phyloP scores from a whole-genome alignment of 2,329 filamentous ascomycete species.

The Nemania diffusa region DNA sequence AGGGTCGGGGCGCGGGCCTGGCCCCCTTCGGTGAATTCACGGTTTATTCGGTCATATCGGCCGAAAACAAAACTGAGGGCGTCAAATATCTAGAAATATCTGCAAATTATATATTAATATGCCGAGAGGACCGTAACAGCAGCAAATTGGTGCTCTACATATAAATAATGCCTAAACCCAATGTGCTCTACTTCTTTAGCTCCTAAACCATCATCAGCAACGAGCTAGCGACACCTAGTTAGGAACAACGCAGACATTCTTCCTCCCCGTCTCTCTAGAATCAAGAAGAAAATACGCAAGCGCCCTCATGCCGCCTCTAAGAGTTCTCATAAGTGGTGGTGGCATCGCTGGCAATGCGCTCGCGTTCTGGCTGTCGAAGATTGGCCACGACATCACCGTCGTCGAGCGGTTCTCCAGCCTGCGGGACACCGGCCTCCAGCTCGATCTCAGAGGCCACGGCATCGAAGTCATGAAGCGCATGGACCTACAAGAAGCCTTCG shows the following conservation, averaged over 20 bases:
- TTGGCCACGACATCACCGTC: constrained; percentile 54
- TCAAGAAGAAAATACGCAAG: constrained; percentile 10
- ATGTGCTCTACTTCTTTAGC: background rate
- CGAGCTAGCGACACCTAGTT: background rate
- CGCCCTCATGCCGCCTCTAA: constrained; percentile 41
- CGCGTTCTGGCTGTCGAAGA: constrained; percentile 59
- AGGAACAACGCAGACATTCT: background rate
- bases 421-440: constrained; percentile 60
- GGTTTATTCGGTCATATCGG: constrained; percentile 30
- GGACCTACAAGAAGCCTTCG: constrained; percentile 59
- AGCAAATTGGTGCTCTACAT: background rate
- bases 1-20: background rate
- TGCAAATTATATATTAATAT: background rate
- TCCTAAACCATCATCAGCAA: background rate
- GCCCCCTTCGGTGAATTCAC: constrained; percentile 26
- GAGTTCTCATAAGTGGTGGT: constrained; percentile 52
- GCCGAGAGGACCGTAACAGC: constrained; percentile 5
- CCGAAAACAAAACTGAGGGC: background rate
- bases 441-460: constrained; percentile 64
- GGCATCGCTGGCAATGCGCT: constrained; percentile 55
- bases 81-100: background rate
- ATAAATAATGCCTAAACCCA: constrained; percentile 16
- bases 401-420: constrained; percentile 55
- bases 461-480: constrained; percentile 62
- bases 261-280: background rate